Conservation (phyloP, 2,329 filamentous ascomycete genomes). For the Neurospora sp. region DNA sequence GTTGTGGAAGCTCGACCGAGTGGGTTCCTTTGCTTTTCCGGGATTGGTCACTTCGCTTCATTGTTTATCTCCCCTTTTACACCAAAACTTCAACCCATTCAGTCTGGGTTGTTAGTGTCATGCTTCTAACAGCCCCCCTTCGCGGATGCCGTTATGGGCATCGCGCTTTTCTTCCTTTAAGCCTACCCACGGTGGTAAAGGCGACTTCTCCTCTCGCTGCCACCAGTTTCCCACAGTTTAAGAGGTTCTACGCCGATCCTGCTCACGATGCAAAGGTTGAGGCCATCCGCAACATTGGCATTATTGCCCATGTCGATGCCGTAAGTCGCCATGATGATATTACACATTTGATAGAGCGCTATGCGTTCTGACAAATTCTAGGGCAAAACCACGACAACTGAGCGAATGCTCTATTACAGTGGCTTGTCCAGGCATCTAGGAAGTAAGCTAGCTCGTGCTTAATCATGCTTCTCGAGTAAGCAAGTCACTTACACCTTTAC, state of each 20-base stretch:
- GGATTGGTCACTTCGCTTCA: not conserved
- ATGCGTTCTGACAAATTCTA: conserved; percentile 18
- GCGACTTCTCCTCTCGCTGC: not conserved
- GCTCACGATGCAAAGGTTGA: conserved; percentile 33
- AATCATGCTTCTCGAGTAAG: not conserved
- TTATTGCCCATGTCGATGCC: conserved; percentile 97
- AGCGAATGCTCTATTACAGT: conserved; percentile 97
- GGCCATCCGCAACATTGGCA: conserved; percentile 86
- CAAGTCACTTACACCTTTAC: not conserved
- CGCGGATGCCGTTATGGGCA: not conserved
- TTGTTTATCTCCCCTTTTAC: not conserved
- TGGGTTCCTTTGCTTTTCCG: not conserved
- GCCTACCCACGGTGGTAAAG: not conserved
- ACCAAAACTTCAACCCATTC: conserved; percentile 4
- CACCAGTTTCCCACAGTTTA: not conserved
- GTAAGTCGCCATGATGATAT: conserved; percentile 27
- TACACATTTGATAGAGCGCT: not conserved
- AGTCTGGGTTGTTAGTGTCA: not conserved
- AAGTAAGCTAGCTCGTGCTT: conserved; percentile 29
- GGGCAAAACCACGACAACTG: conserved; percentile 96
- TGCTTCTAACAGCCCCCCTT: not conserved
- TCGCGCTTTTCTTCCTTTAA: not conserved
- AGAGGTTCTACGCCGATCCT: conserved; percentile 12
- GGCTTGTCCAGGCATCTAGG: conserved; percentile 81
- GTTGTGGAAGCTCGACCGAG: not conserved